Evolutionary conservation across 257 asterid genomes (phyloP).

Genomic region (Linderniella brevidens): DNA sequence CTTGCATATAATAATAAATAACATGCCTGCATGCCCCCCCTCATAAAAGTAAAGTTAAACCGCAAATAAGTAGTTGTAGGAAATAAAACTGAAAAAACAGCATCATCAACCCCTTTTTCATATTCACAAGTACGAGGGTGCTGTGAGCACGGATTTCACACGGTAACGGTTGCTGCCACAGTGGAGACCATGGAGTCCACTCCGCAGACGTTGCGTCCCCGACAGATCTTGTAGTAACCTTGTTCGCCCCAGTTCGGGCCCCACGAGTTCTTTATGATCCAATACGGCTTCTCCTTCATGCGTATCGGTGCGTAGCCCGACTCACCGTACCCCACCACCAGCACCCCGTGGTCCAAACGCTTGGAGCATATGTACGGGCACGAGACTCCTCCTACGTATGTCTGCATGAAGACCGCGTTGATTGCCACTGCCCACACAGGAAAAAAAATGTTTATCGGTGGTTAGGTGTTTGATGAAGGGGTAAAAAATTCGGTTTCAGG

Average conservation of each 20-base stretch:
- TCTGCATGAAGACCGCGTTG: constrained; percentile 67
- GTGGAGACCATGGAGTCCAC: constrained; percentile 82
- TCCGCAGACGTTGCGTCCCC: constrained; percentile 48
- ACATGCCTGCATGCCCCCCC: no score
- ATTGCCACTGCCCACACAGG: constrained; percentile 40
- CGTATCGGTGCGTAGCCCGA: constrained; percentile 48
- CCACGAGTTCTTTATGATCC: constrained; percentile 81
- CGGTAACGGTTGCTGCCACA: constrained; percentile 35
- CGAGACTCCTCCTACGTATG: constrained; percentile 55
- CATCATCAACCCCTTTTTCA: no score
- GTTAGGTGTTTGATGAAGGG: neutral
- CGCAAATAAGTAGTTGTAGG: no score
- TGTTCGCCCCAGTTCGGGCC: constrained; percentile 56
- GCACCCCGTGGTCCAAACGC: constrained; percentile 45
- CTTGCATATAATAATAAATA: no score
- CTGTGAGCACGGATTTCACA: no score
- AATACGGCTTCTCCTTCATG: constrained; percentile 48
- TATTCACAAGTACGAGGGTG: no score
- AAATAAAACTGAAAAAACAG: no score
- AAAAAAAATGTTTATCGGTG: neutral
- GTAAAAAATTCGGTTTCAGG: no score
- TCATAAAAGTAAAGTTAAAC: no score
- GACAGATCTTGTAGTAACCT: constrained; percentile 55
- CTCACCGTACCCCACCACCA: constrained; percentile 60
- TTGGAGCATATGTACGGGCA: constrained; percentile 62